Evolutionary conservation across 371 early-diverging fungal genomes (phyloP), one percentile per base, ranked within the genome.

Genomic region (Mucor velutinosus): DNA sequence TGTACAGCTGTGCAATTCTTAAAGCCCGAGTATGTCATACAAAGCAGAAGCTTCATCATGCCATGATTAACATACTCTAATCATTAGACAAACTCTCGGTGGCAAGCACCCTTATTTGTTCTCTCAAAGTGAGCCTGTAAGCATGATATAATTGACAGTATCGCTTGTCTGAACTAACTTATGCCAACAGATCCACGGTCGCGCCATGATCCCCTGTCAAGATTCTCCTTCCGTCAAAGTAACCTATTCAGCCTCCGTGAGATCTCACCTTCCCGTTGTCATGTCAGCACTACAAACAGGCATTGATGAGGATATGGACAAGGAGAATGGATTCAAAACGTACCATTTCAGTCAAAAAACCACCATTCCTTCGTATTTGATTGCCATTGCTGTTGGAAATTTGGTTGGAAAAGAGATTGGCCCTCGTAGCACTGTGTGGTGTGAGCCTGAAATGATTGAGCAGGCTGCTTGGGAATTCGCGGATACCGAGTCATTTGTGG

Each of bases 31-130:
- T 72, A 67, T 57, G 30, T n/a, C 7, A 23, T 30, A 59, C 4
- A 51, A 59, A n/a, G 2, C 14, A 21, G 8, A 7, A 19, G 19
- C 29, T 27, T 53, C 19, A 4, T 33, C 10, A 27, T 30, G 17
- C 3, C 49, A 21, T 32, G 5, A 10, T 30, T 43, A 7, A 49
- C 25, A 33, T 17, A 14, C 12, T 1, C 56, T 17, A 6, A 63
- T 68, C 51, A 27, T 21, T 75, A 88, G 87, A 64, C 99, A 97
- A 85, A 98, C 99, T 5, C 87, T 92, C 14, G 98, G 98, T 58
- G 94, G 95, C 79, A 87, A 90, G 71, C 85, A 94, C 65, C 98
- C 98, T 27, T 98, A 97, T 73, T 80, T 98, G 66, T 97, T 97
- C 76, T 95, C 96, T 30, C 98, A 98, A 79, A 97, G 98, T 80